Conservation (phyloP, 2,329 filamentous ascomycete species). For the Pestalotiopsis sp. region DNA sequence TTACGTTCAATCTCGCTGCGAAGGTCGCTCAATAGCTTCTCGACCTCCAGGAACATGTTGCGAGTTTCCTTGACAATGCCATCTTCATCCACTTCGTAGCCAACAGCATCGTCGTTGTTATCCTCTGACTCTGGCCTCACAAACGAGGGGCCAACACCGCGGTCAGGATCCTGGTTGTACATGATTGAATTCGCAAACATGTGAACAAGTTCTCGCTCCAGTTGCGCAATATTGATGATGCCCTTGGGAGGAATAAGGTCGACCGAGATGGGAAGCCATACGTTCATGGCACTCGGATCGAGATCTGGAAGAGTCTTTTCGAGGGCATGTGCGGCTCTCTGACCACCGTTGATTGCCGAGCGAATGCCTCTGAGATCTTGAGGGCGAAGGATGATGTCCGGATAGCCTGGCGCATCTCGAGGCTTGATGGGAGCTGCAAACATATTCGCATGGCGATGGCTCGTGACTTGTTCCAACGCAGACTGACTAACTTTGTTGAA, state of each 20-base stretch:
- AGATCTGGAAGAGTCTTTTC: constrained; percentile 64
- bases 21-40: constrained; percentile 76
- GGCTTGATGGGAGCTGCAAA: constrained; percentile 78
- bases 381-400: constrained; percentile 72
- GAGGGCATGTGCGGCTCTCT: constrained; percentile 63
- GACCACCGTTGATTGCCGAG: constrained; percentile 74
- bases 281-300: constrained; percentile 57
- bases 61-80: constrained; percentile 85
- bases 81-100: constrained; percentile 77
- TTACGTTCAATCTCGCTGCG: constrained; percentile 66
- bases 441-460: constrained; percentile 78
- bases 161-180: constrained; percentile 87
- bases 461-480: constrained; percentile 75
- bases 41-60: constrained; percentile 88
- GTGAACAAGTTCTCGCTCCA: constrained; percentile 90
- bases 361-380: constrained; percentile 81
- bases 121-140: constrained; percentile 43
- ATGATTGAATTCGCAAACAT: constrained; percentile 99
- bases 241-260: constrained; percentile 84
- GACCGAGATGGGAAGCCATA: constrained; percentile 70
- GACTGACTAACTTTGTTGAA: constrained; percentile 74
- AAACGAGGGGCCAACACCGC: constrained; percentile 69
- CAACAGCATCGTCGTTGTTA: constrained; percentile 45
- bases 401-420: constrained; percentile 76
- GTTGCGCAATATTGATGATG: constrained; percentile 90